phyloP scores from a whole-genome alignment of 306 rosid species.

The Medicago arabica region DNA sequence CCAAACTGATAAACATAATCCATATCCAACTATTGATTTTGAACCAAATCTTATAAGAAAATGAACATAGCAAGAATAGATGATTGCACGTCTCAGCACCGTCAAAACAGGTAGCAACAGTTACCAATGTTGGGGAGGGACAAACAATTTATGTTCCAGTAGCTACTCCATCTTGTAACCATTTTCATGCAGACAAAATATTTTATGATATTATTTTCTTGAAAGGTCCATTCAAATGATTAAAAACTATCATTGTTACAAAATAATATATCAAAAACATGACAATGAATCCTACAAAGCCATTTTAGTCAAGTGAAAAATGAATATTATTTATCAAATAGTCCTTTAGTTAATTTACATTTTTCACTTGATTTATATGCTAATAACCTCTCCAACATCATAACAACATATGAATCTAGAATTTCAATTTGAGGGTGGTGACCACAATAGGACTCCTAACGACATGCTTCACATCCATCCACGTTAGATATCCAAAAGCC shows the following conservation, averaged over 20 bases:
- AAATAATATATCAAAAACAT: background rate
- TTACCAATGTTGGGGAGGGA: too few species aligned
- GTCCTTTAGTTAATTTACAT: constrained; percentile 4
- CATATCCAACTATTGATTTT: too few species aligned
- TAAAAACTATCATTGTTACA: background rate
- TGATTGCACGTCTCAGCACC: too few species aligned
- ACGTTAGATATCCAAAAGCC: constrained; percentile 59
- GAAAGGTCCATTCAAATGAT: too few species aligned
- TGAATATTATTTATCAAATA: constrained; percentile 18
- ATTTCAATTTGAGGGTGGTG: constrained; percentile 32
- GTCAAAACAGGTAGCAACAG: too few species aligned
- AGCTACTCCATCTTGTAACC: too few species aligned
- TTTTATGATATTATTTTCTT: too few species aligned
- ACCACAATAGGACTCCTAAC: constrained; percentile 74
- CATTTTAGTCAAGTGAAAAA: constrained; percentile 22
- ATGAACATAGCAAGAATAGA: too few species aligned
- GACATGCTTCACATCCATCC: constrained; percentile 54
- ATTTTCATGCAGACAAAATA: too few species aligned
- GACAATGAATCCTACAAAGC: background rate
- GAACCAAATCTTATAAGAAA: too few species aligned
- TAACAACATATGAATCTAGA: background rate
- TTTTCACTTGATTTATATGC: constrained; percentile 26
- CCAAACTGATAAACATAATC: too few species aligned
- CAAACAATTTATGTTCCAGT: too few species aligned
- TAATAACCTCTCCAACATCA: background rate